Percentiles rank a stretch among this genome's conserved stretches.
phyloP scores from a whole-genome alignment of 1,284 basidiomycete genomes.

The Rhizoctonia solani region DNA sequence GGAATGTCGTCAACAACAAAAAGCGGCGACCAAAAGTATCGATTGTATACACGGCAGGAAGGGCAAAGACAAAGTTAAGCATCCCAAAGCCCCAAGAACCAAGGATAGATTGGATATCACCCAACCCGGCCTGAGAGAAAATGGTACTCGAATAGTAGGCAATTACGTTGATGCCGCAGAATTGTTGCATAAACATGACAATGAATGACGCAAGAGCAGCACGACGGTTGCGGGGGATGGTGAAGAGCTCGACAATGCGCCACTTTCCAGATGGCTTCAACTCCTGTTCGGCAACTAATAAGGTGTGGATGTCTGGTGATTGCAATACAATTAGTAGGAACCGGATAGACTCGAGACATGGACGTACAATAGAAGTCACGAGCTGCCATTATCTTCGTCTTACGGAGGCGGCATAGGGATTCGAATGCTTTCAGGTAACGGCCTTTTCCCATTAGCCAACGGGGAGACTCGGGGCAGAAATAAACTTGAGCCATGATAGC shows the following conservation, averaged over 20 bases:
- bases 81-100: slow-evolving; percentile 66
- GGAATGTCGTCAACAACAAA: slow-evolving; percentile 67
- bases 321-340: no score
- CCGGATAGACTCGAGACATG: no score
- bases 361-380: slow-evolving; percentile 70
- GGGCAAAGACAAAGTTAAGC: slow-evolving; percentile 58
- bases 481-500: slow-evolving; percentile 61
- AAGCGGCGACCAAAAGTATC: slow-evolving; percentile 71
- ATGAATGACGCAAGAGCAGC: slow-evolving; percentile 69
- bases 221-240: slow-evolving; percentile 71
- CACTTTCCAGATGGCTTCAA: slow-evolving; percentile 53
- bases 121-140: slow-evolving; percentile 61
- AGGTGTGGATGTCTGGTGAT: slow-evolving; percentile 62
- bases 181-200: slow-evolving; percentile 75
- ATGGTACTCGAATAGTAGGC: slow-evolving; percentile 69
- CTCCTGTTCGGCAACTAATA: slow-evolving; percentile 66
- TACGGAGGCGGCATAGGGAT: slow-evolving; percentile 66
- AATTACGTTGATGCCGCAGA: slow-evolving; percentile 66
- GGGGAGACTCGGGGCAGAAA: slow-evolving; percentile 51
- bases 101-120: slow-evolving; percentile 54
- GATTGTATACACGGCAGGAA: slow-evolving; percentile 49
- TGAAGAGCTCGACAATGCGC: slow-evolving; percentile 68
- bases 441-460: slow-evolving; percentile 74
- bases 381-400: slow-evolving; percentile 73
- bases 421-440: slow-evolving; percentile 67